Evolutionary conservation across 495 filamentous ascomycete species (phyloP).

Genomic region (Aspergillus leporis): DNA sequence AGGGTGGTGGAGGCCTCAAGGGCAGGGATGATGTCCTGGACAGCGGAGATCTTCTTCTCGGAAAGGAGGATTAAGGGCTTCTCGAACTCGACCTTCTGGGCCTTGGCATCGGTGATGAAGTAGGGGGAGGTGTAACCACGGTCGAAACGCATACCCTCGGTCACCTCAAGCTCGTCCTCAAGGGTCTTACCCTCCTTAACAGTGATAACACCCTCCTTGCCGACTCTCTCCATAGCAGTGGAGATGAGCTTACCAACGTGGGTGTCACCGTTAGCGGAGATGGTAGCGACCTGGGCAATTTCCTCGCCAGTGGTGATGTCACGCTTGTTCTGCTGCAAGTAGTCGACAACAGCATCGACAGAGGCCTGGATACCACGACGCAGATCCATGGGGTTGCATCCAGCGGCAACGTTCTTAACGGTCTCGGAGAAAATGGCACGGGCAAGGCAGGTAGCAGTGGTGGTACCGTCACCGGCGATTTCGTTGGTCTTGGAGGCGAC

Average conservation of each 20-base stretch:
- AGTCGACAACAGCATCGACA: conserved; percentile 91
- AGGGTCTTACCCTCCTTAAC: conserved; percentile 99
- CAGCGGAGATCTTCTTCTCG: conserved; percentile 99
- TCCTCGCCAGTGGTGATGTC: conserved; percentile 97
- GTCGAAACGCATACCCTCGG: conserved; percentile 99
- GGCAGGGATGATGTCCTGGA: conserved; percentile 97
- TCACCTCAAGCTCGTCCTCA: conserved; percentile 96
- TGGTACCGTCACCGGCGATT: conserved; percentile 96
- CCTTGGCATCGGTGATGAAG: conserved; percentile 99
- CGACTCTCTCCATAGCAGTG: conserved; percentile 98
- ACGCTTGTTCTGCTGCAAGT: conserved; percentile 88
- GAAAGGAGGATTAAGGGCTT: conserved; percentile 97
- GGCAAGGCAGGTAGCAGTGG: conserved; percentile 93
- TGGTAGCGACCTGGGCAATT: conserved; percentile 97
- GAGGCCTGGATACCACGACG: conserved; percentile 95
- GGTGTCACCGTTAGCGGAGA: conserved; percentile 93
- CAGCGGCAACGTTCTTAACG: conserved; percentile 98
- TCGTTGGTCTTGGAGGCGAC: conserved; percentile 99
- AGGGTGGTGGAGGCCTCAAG: conserved; percentile 95
- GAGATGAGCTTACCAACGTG: conserved; percentile 96
- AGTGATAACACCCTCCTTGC: conserved; percentile 99
- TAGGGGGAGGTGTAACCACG: conserved; percentile 97
- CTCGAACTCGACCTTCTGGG: conserved; percentile 99
- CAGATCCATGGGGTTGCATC: conserved; percentile 99
- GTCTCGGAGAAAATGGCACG: conserved; percentile 99